Base-by-base conservation (phyloP, 495 filamentous ascomycete species). In the Echria macrotheca region DNA sequence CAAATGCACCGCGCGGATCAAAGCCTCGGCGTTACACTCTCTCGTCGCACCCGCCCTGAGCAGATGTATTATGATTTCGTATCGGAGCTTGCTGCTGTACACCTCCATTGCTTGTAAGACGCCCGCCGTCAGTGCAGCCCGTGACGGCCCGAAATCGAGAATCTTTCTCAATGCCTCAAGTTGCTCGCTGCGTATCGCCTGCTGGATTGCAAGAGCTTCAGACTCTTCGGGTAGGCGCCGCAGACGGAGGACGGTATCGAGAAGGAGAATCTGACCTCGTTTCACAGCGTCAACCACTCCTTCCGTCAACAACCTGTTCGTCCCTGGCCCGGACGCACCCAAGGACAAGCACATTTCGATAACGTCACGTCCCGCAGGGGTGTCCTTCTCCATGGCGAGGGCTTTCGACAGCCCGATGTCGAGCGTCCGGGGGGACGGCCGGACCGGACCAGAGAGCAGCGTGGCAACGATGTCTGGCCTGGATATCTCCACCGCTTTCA, bases 311-410 rank as follows among this genome's bases (percentile, higher is more conserved):
- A 66, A 41, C 5, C 43, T 40, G 9, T 37, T 53, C 24, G 63
- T 66, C 39, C 55, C 46, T 10, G 56, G 54, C 2, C 63, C 63
- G 4, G 45, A n/a, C 0, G 60, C 58, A 2, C 63, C 63, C 0
- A 58, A 48, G 4, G 53, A 44, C 23, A 66, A 26, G 36, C 57
- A 61, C 31, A 61, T 47, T 17, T 58, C 55, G n/a, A 66, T 41
- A 3, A 66, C 56, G 10, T 59, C 53, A 1, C 42, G 43, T 4
- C 26, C 50, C 2, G 39, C 21, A 3, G 37, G 25, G 3, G 33
- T 52, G 5, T 55, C 53, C 2, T 41, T 25, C 6, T 51, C 46
- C 15, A 43, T 2, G 1, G 44, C 24, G 1, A 47, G 49, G 2
- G 52, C 45, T 22, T 38, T 54, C 4, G 58, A 58, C 1, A 64